A percentile compares a stretch with the other conserved stretches of the same genome.
Conservation (phyloP, 139 green algal species). For the Eudorina sp. region DNA sequence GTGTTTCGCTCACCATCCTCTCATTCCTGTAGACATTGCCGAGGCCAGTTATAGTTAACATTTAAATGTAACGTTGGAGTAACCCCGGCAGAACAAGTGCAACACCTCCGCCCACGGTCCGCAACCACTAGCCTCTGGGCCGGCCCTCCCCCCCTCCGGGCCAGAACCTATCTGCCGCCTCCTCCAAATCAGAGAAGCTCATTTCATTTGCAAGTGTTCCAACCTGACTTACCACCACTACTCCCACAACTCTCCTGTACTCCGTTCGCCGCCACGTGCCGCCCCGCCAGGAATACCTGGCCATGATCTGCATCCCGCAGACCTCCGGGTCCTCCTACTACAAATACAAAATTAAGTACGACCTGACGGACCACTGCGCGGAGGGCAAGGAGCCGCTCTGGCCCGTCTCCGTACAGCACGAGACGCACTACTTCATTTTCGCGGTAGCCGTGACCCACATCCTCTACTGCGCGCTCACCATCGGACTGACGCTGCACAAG, state of each 20-base stretch:
- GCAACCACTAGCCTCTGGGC: no score
- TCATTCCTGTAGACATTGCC: no score
- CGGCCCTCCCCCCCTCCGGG: no score
- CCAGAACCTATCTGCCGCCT: no score
- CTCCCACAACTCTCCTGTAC: background rate
- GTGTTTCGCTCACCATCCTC: no score
- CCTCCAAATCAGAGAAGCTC: no score
- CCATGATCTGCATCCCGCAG: constrained; percentile 32
- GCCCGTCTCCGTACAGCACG: constrained; percentile 47
- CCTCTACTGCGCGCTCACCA: constrained; percentile 31
- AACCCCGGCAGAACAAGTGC: no score
- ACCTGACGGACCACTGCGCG: background rate
- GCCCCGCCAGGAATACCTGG: background rate
- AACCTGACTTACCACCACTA: background rate
- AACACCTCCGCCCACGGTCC: no score
- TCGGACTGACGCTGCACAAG: constrained; percentile 35
- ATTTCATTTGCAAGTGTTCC: no score
- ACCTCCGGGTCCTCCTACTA: background rate
- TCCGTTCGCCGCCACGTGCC: background rate
- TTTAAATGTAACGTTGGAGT: no score
- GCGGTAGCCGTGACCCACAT: constrained; percentile 49
- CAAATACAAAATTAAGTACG: constrained; percentile 23
- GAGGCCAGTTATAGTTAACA: no score
- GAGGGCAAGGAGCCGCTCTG: constrained; percentile 36
- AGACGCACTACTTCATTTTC: constrained; percentile 54